phyloP scores from a whole-genome alignment of 208 protist species.

The Wallacemonas sp. region DNA sequence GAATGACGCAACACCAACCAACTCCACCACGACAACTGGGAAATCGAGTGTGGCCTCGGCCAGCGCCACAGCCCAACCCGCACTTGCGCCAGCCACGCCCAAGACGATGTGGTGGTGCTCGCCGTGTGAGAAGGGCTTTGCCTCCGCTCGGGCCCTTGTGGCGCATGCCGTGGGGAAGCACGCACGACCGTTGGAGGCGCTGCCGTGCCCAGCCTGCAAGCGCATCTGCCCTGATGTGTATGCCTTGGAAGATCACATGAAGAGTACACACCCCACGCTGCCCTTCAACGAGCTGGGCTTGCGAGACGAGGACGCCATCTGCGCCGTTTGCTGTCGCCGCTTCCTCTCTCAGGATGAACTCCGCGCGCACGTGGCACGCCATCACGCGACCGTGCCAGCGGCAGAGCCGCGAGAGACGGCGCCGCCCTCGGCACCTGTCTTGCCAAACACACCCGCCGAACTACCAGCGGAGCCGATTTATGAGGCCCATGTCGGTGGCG shows the following conservation, averaged over 20 bases:
- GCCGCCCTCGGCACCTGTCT: no score
- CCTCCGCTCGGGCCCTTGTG: conserved; percentile 45
- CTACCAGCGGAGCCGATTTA: no score
- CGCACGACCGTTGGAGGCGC: conserved; percentile 23
- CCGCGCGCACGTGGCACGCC: conserved; percentile 59
- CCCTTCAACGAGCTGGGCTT: conserved; percentile 48
- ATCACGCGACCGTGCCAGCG: conserved; percentile 33
- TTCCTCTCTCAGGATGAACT: conserved; percentile 66
- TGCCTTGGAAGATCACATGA: conserved; percentile 68
- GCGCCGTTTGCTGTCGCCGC: conserved; percentile 51
- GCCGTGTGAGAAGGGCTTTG: conserved; percentile 77
- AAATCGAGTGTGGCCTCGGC: no score
- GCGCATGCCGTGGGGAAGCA: conserved; percentile 64
- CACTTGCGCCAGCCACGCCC: conserved; percentile 20
- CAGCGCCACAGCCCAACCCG: no score
- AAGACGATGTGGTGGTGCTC: conserved; percentile 83
- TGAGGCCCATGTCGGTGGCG: no score
- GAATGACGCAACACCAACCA: background rate
- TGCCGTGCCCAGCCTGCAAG: conserved; percentile 84
- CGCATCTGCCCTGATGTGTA: conserved; percentile 66
- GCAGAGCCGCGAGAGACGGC: background rate
- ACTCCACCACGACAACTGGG: no score
- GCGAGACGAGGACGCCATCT: conserved; percentile 35
- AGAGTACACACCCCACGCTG: conserved; percentile 39
- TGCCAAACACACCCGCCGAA: no score